Conservation (phyloP, 768 basidiomycete species). For the Tricholoma matsutake region DNA sequence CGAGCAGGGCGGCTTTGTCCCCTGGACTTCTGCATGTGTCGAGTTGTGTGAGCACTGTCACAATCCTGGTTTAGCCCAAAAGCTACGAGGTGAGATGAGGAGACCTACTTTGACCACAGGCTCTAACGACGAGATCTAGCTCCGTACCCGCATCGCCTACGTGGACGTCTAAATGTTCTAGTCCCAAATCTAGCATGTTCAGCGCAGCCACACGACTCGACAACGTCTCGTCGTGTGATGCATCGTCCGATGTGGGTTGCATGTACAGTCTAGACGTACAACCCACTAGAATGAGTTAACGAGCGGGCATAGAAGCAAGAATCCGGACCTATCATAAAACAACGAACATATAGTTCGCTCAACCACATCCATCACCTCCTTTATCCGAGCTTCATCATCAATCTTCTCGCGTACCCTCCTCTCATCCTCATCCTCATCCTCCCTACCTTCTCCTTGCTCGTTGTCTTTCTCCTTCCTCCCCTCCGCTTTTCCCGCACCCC, state of each 20-base stretch:
- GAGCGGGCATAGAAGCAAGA: background rate
- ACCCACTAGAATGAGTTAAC: background rate
- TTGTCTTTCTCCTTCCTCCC: conserved; percentile 29
- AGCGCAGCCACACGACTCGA: conserved; percentile 88
- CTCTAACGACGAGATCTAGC: conserved; percentile 62
- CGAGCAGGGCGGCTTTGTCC: conserved; percentile 78
- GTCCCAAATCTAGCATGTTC: conserved; percentile 83
- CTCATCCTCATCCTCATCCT: conserved; percentile 31
- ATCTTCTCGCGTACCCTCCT: conserved; percentile 30
- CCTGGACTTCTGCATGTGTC: conserved; percentile 53
- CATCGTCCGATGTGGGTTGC: conserved; percentile 63
- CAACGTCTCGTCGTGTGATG: conserved; percentile 86
- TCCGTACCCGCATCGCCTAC: conserved; percentile 51
- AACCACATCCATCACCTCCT: conserved; percentile 65
- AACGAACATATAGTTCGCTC: conserved; percentile 68
- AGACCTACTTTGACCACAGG: conserved; percentile 76
- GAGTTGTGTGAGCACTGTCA: conserved; percentile 34
- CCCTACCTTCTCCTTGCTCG: conserved; percentile 29
- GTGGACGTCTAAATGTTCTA: conserved; percentile 89
- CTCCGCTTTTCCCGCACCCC: conserved; percentile 16
- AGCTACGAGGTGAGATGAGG: background rate
- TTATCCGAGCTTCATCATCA: conserved; percentile 45
- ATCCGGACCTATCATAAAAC: conserved; percentile 79
- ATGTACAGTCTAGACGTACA: conserved; percentile 63
- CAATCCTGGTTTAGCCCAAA: background rate